Evolutionary conservation across 441 rosid genomes (phyloP), one percentile per base, ranked within the genome.

Genomic region (Gossypium schwendimanii): DNA sequence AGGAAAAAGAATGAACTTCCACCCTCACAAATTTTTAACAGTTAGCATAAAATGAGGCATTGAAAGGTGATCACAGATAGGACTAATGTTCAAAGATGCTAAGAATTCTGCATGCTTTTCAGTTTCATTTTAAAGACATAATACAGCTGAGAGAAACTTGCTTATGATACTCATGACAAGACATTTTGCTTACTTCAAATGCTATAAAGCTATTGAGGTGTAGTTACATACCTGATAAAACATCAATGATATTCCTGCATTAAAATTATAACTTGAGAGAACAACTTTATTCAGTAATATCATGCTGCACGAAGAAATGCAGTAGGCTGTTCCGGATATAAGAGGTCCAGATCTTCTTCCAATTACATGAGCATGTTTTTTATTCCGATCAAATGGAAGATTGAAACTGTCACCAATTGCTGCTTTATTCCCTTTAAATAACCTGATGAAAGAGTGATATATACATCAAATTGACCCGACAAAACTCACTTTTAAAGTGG

Each of bases 221-320:
- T 3, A 68, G 47, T 10, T 15, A 70, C 84, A 26, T 87, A 94
- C 98, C 84, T 94, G 98, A 85, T 91, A 94, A 26, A 93, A 76
- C 97, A 94, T 87, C 73, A 94, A 76, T 23, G 97, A 89, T 72
- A 89, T 80, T 73, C 88, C 96, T 0, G 97, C 98, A 50, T 81
- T 82, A 65, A 94, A 94, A 65, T 91, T 79, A 66, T 84, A 94
- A 79, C 82, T 81, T 3, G 97, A 91, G 66, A 94, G 88, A 74
- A 89, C 90, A 73, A 89, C 73, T 83, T 94, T 94, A 75, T 94
- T 94, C 74, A 94, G 81, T 78, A 94, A 63, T 50, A 90, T 94
- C 98, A 94, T 94, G 77, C 97, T 78, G 81, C 98, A 90, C 9
- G 98, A 91, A 76, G 98, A 90, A 71, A 93, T 53, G 70, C 98